Evolutionary conservation across 495 filamentous ascomycete genomes (phyloP).

Genomic region (Aspergillus cavernicola): DNA sequence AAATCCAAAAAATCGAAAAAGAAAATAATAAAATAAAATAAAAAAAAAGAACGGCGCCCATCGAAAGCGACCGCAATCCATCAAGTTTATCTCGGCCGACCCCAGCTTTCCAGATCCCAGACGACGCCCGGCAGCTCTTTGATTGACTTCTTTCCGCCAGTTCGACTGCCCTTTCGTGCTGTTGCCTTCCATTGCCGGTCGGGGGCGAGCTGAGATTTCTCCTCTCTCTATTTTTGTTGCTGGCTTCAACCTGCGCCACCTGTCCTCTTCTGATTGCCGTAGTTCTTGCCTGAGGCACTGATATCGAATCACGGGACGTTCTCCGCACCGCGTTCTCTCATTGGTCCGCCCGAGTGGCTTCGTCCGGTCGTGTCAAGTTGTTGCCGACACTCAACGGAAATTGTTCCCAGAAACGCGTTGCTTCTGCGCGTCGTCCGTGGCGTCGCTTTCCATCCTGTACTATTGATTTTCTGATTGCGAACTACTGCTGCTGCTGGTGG

Average conservation of each 20-base stretch:
- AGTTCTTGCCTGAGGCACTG: conserved; percentile 13
- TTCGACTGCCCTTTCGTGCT: conserved; percentile 3
- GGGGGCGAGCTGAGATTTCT: conserved; percentile 14
- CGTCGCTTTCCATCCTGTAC: conserved; percentile 1
- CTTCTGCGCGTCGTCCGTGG: conserved; percentile 8
- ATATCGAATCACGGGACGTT: background rate
- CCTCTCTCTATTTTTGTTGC: background rate
- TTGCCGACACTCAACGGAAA: background rate
- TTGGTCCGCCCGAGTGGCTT: conserved; percentile 1
- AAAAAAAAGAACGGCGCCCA: conserved; percentile 21
- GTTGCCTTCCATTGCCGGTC: conserved; percentile 14
- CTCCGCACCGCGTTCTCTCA: background rate
- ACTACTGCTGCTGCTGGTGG: conserved; percentile 8
- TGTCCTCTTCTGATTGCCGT: conserved; percentile 12
- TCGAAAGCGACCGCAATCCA: conserved; percentile 16
- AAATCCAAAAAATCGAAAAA: conserved; percentile 20
- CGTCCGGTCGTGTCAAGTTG: background rate
- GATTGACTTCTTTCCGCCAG: background rate
- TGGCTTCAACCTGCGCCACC: conserved; percentile 8
- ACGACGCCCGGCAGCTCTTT: background rate
- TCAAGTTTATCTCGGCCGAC: conserved; percentile 16
- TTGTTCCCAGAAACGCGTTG: conserved; percentile 8
- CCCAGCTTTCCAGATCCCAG: conserved; percentile 12
- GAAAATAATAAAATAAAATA: conserved; percentile 17
- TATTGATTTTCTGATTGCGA: conserved; percentile 1